A percentile compares a stretch with the other conserved stretches of the same genome.
Conservation (phyloP, 2,329 filamentous ascomycete genomes). For the Clonostachys rosea region DNA sequence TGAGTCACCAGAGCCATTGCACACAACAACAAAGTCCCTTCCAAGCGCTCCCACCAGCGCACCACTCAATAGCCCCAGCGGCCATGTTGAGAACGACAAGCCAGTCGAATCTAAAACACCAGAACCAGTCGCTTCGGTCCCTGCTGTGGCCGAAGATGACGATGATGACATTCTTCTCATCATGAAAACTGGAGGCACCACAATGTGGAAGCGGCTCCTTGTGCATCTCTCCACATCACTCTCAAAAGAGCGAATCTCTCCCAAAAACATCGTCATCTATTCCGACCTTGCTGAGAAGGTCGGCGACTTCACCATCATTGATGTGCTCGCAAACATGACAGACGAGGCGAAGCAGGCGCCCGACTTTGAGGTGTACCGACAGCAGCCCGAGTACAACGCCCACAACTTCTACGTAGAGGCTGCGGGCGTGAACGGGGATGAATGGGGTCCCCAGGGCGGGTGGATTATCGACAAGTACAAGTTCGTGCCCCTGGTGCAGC, state of each 20-base stretch:
- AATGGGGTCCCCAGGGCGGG: conserved; percentile 12
- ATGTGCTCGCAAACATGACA: conserved; percentile 13
- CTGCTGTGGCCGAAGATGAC: background rate
- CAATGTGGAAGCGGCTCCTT: conserved; percentile 15
- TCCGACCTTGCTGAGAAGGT: conserved; percentile 11
- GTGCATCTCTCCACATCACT: conserved; percentile 12
- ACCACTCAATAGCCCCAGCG: background rate
- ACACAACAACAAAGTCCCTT: background rate
- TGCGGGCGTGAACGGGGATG: conserved; percentile 11
- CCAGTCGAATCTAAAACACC: background rate
- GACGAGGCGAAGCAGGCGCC: conserved; percentile 5
- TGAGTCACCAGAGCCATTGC: background rate
- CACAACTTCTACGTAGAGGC: conserved; percentile 14
- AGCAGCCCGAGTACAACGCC: conserved; percentile 12
- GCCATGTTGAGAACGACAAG: background rate
- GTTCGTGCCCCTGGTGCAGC: conserved; percentile 14
- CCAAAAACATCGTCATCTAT: conserved; percentile 12
- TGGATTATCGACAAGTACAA: conserved; percentile 19
- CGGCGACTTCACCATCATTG: conserved; percentile 10
- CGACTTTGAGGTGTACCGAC: conserved; percentile 14
- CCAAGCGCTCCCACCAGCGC: too few species aligned
- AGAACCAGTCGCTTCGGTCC: background rate
- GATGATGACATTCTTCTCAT: conserved; percentile 13
- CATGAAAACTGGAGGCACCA: conserved; percentile 15
- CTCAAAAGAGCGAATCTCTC: conserved; percentile 4